phyloP scores from a whole-genome alignment of 2,329 filamentous ascomycete genomes.

The Anthostomella pinea region DNA sequence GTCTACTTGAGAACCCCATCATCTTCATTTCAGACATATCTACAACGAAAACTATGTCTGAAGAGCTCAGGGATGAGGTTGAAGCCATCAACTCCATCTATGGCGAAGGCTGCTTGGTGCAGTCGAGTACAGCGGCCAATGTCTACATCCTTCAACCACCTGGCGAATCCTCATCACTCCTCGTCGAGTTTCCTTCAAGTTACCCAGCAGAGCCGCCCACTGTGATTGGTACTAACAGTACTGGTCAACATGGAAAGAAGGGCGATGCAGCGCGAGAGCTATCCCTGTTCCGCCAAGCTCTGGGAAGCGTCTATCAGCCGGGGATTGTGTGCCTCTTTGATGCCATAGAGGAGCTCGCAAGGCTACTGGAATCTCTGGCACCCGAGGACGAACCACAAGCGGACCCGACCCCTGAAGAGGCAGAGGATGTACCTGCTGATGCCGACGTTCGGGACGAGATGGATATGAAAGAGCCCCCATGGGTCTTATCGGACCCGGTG shows the following conservation, averaged over 20 bases:
- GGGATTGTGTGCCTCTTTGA: conserved; percentile 88
- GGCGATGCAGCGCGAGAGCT: conserved; percentile 72
- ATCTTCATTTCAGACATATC: not conserved
- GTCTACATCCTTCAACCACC: conserved; percentile 67
- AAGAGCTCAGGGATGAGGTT: conserved; percentile 68
- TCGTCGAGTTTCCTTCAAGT: conserved; percentile 63
- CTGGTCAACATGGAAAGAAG: conserved; percentile 63
- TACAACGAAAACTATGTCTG: conserved; percentile 42
- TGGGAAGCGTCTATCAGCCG: conserved; percentile 65
- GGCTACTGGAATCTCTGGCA: conserved; percentile 36
- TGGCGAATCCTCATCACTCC: conserved; percentile 53
- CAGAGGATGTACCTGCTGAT: not conserved
- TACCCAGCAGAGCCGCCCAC: conserved; percentile 75
- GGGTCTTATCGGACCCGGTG: conserved; percentile 71
- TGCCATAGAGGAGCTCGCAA: conserved; percentile 72
- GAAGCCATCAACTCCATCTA: conserved; percentile 85
- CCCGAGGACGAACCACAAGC: conserved; percentile 26
- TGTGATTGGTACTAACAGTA: conserved; percentile 76
- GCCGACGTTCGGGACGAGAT: conserved; percentile 13
- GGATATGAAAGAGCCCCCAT: conserved; percentile 48
- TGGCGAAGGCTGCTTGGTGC: conserved; percentile 60
- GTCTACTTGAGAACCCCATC: not conserved
- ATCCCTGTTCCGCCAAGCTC: conserved; percentile 63
- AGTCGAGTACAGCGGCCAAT: conserved; percentile 37
- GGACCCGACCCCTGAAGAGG: conserved; percentile 12